A percentile compares a stretch with the other conserved stretches of the same genome.
Evolutionary conservation across 352 stramenopile genomes (phyloP).

Genomic region (Peronospora belbahrii): DNA sequence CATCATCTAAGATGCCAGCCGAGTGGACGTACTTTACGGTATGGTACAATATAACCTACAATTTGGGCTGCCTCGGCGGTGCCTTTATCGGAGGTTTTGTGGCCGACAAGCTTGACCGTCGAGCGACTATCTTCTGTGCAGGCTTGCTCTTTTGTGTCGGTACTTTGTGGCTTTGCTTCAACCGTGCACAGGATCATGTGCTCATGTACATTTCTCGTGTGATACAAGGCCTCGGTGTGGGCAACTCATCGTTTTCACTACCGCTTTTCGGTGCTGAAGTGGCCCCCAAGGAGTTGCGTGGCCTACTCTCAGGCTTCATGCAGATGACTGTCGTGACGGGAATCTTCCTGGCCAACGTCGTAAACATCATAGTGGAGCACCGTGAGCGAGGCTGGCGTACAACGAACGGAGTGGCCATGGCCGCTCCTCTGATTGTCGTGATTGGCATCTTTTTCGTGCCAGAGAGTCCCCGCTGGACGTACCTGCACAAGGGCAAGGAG

Average conservation of each 20-base stretch:
- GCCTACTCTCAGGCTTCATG: slow-evolving; percentile 33
- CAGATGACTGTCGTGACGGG: slow-evolving; percentile 31
- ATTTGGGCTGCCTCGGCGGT: slow-evolving; percentile 16
- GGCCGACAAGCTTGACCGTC: slow-evolving; percentile 26
- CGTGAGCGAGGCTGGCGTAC: slow-evolving; percentile 27
- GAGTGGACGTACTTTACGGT: slow-evolving; percentile 31
- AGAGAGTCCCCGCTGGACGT: slow-evolving; percentile 42
- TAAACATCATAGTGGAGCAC: slow-evolving; percentile 31
- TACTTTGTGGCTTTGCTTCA: slow-evolving; percentile 27
- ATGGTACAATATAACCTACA: slow-evolving; percentile 24
- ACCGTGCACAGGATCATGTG: slow-evolving; percentile 11
- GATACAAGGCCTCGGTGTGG: slow-evolving; percentile 29
- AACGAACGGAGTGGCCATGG: slow-evolving; percentile 31
- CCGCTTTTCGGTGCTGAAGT: slow-evolving; percentile 29
- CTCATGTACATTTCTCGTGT: slow-evolving; percentile 25
- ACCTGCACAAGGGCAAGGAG: slow-evolving; percentile 40
- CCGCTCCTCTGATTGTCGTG: slow-evolving; percentile 28
- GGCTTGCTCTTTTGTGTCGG: slow-evolving; percentile 32
- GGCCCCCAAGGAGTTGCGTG: slow-evolving; percentile 24
- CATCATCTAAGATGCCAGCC: slow-evolving; percentile 12
- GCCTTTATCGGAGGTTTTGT: slow-evolving; percentile 18
- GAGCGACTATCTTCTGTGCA: slow-evolving; percentile 26
- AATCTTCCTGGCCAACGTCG: slow-evolving; percentile 30
- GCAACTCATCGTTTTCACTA: slow-evolving; percentile 26
- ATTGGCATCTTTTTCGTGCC: slow-evolving; percentile 37